These are phyloP conservation scores for Sporothrix mexicana DNA, from an alignment of 2,329 filamentous ascomycete species.

Conservation along the genomic window DNA sequence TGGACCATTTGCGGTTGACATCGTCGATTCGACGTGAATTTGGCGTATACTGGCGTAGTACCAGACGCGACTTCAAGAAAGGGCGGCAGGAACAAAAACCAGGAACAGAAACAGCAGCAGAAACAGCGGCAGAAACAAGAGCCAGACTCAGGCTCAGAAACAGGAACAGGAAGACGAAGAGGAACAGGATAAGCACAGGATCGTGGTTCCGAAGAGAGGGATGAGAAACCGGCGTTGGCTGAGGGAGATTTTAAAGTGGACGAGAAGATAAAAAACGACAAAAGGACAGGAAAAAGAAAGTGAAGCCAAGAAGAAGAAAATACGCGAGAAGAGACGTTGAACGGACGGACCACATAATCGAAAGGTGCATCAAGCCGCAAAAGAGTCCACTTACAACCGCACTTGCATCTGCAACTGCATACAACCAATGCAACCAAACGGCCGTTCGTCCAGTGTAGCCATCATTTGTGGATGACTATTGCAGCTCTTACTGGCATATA, in stretches of 20 bases:
- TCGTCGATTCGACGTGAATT: not conserved
- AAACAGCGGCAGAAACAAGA: not conserved
- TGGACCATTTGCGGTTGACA: not conserved
- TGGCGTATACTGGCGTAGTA: not conserved
- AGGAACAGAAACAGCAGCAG: not conserved
- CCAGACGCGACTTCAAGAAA: constrained; percentile 10
- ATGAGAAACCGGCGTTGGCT: constrained; percentile 2
- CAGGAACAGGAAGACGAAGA: constrained; percentile 12
- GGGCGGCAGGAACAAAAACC: not conserved
- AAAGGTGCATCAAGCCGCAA: not conserved
- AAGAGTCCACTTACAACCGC: not conserved
- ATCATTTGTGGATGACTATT: not conserved
- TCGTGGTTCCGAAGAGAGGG: constrained; percentile 8
- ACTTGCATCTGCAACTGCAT: not conserved
- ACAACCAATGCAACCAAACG: not conserved
- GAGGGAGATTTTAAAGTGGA: not conserved
- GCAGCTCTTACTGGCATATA: not conserved
- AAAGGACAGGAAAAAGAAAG: not conserved
- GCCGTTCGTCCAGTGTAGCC: not conserved
- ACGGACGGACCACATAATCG: not conserved
- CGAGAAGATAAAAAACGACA: not conserved
- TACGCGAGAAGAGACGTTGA: not conserved
- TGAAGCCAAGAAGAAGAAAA: not conserved
- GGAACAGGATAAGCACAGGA: constrained; percentile 1
- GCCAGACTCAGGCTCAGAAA: not conserved